phyloP scores from a whole-genome alignment of 805 yeast species.

The Pichia nanzhaoensis region DNA sequence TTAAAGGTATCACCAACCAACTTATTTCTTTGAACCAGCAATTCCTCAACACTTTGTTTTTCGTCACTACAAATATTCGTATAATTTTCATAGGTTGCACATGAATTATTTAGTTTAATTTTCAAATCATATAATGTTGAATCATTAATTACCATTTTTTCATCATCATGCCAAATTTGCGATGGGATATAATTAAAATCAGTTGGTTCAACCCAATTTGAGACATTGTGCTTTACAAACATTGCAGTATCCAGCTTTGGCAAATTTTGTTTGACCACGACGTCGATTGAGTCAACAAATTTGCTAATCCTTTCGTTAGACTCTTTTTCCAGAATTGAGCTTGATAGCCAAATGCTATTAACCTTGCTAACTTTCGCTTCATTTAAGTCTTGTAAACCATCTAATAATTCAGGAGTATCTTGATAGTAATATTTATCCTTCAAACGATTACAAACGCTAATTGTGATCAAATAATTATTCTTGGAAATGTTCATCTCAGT shows the following conservation, averaged over 20 bases:
- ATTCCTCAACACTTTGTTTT: conserved; percentile 43
- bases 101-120: conserved; percentile 38
- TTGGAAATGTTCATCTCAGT: conserved; percentile 83
- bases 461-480: conserved; percentile 71
- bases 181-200: conserved; percentile 85
- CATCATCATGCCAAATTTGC: conserved; percentile 97
- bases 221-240: conserved; percentile 83
- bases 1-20: conserved; percentile 27
- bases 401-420: conserved; percentile 86
- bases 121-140: conserved; percentile 53
- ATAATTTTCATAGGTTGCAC: conserved; percentile 34
- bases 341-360: conserved; percentile 61
- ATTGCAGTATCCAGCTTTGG: conserved; percentile 77
- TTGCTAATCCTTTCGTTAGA: conserved; percentile 40
- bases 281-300: conserved; percentile 40
- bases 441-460: conserved; percentile 79
- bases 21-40: conserved; percentile 31
- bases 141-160: conserved; percentile 51
- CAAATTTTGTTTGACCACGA: conserved; percentile 58
- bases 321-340: conserved; percentile 52
- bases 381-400: conserved; percentile 74
- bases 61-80: conserved; percentile 38
- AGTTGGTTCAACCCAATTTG: conserved; percentile 75
- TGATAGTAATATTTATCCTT: conserved; percentile 92
- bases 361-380: conserved; percentile 68